Evolutionary conservation across 2,329 filamentous ascomycete genomes (phyloP), one percentile per base, ranked within the genome.

Genomic region (Periconia sp.): DNA sequence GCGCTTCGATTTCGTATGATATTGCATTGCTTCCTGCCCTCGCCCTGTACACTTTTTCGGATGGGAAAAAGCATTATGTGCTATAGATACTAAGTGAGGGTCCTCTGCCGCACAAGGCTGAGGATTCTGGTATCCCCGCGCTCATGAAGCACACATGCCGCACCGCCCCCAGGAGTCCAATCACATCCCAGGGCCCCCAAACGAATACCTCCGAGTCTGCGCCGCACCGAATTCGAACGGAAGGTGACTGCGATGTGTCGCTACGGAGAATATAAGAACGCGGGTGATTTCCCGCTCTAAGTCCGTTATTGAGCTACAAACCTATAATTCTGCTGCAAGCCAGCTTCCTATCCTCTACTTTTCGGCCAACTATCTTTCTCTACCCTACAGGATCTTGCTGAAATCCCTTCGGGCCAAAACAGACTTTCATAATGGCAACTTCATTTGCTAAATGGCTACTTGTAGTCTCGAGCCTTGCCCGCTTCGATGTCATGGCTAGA

Each of bases 101-200:
- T 19, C 14, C 15, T 14, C 33, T 3, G 20, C 31, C 2, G 33
- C 43, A 43, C 42, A 47, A 46, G 43, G 49, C 49, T 52, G 49
- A 47, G 49, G 37, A 52, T 47, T 35, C 13, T 27, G 5, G 27
- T 27, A 27, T 33, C 43, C 49, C 44, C 15, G 31, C 43, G 14
- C 17, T 15, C 17, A 27, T 47, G 50, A 52, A 47, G 37, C 50
- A 52, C 20, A 41, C 40, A 44, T 52, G 50, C 43, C 50, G 50
- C 50, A 52, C 17, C 17, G 31, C 20, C 45, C 33, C 15, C n/a
- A n/a, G 33, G 15, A 11, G 33, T 37, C 33, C 33, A n/a, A 37
- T 3, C 3, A 37, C 33, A 37, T 37, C 11, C 33, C 6, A 5
- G 23, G 23, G 27, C 17, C 50, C 45, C 50, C 30, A 46, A 20